These are phyloP conservation scores for Naganishia antarctica DNA, from an alignment of 768 basidiomycete genomes.

Conservation along the genomic window DNA sequence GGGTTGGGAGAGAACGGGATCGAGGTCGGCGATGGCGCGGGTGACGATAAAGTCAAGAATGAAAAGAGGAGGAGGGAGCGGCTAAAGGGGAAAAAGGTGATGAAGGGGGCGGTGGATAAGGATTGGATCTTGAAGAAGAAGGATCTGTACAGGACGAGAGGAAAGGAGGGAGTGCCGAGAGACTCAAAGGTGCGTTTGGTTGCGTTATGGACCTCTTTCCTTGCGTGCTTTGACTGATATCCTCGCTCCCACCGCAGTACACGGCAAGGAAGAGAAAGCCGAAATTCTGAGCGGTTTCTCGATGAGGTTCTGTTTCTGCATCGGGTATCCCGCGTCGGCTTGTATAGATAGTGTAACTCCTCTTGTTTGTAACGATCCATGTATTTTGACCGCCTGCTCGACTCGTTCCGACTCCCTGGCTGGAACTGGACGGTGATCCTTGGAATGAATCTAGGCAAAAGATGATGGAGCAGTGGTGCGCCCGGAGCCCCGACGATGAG, in stretches of 20 bases:
- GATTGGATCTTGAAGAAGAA: slow-evolving; percentile 98
- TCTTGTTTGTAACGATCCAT: too few species aligned
- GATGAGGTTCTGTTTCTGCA: neutral
- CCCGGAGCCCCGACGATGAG: too few species aligned
- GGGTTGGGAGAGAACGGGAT: slow-evolving; percentile 61
- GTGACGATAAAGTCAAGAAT: slow-evolving; percentile 53
- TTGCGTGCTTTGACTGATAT: neutral
- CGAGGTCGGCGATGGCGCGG: slow-evolving; percentile 36
- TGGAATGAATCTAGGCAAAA: too few species aligned
- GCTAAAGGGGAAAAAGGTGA: slow-evolving; percentile 63
- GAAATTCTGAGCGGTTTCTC: slow-evolving; percentile 60
- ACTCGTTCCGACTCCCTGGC: too few species aligned
- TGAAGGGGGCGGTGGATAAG: slow-evolving; percentile 53
- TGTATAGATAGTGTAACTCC: too few species aligned
- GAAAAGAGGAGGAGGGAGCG: slow-evolving; percentile 70
- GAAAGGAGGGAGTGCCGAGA: slow-evolving; percentile 57
- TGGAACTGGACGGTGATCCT: too few species aligned
- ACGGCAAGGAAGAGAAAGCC: slow-evolving; percentile 84
- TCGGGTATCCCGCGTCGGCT: neutral
- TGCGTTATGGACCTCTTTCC: neutral
- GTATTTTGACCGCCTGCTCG: too few species aligned
- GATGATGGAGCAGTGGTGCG: too few species aligned
- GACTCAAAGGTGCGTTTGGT: slow-evolving; percentile 50
- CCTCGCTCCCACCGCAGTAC: slow-evolving; percentile 61
- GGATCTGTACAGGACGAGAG: slow-evolving; percentile 55